These are phyloP conservation scores for Ogataea pignaliae DNA, from an alignment of 805 yeast species.

Conservation along the genomic window DNA sequence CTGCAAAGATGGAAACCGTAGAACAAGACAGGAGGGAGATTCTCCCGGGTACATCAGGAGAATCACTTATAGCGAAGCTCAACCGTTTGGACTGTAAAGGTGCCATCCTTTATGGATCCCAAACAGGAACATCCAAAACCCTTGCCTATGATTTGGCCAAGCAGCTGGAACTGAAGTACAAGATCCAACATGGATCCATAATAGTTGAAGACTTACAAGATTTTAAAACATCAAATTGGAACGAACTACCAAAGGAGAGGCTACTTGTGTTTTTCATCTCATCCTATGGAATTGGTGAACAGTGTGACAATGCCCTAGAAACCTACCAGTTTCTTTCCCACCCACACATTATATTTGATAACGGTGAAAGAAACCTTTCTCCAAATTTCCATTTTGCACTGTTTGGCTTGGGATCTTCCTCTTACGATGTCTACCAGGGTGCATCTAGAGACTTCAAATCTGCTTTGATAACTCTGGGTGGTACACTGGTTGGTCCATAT, in stretches of 20 bases:
- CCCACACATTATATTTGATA: slow-evolving; percentile 31
- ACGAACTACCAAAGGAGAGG: slow-evolving; percentile 45
- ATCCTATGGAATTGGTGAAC: slow-evolving; percentile 96
- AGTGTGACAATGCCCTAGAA: slow-evolving; percentile 80
- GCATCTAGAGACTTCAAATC: slow-evolving; percentile 59
- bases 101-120: slow-evolving; percentile 73
- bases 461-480: slow-evolving; percentile 56
- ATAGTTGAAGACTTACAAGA: slow-evolving; percentile 66
- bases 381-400: slow-evolving; percentile 56
- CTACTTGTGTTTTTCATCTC: slow-evolving; percentile 61
- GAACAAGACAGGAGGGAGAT: neutral
- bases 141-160: slow-evolving; percentile 59
- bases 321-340: slow-evolving; percentile 47
- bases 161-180: slow-evolving; percentile 61
- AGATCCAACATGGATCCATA: too few relatives aligned
- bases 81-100: neutral
- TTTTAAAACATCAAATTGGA: slow-evolving; percentile 66
- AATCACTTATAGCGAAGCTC: neutral
- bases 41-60: slow-evolving; percentile 2
- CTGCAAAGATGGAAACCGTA: too few relatives aligned
- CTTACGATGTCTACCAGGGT: slow-evolving; percentile 84
- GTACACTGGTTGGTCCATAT: slow-evolving; percentile 52
- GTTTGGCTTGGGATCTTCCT: slow-evolving; percentile 89
- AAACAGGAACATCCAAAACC: slow-evolving; percentile 54
- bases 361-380: slow-evolving; percentile 35